Conservation (phyloP, 2,329 filamentous ascomycete species). For the Colletotrichum sp. region DNA sequence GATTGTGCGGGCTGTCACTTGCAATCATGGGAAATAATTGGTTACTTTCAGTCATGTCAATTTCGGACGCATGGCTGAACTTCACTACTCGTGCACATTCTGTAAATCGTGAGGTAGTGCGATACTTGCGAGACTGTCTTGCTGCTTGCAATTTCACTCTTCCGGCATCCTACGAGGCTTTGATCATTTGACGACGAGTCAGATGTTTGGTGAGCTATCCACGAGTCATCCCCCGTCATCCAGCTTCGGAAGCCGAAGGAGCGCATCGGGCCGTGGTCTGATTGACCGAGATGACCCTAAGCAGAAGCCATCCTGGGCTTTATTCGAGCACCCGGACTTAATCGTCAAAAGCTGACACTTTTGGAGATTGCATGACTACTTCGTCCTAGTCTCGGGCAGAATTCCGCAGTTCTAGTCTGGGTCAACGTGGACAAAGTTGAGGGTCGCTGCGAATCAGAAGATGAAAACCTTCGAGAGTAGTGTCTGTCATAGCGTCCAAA, state of each 20-base stretch:
- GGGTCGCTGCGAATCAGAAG: neutral
- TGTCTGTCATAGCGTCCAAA: neutral
- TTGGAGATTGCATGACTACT: neutral
- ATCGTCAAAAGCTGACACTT: neutral
- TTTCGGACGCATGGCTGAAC: neutral
- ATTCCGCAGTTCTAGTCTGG: neutral
- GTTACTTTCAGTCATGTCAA: neutral
- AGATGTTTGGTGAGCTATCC: neutral
- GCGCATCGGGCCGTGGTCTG: neutral
- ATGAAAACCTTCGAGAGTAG: neutral
- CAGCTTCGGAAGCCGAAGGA: neutral
- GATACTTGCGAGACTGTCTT: neutral
- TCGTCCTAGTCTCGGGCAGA: neutral
- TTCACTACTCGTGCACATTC: neutral
- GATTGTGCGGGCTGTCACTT: neutral
- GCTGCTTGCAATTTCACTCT: neutral
- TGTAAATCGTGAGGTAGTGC: accelerated
- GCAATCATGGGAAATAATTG: accelerated
- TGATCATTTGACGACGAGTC: neutral
- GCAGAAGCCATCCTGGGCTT: neutral
- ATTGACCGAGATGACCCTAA: neutral
- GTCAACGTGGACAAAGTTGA: neutral
- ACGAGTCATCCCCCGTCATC: neutral
- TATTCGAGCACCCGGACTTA: neutral
- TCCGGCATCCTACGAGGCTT: accelerated